A percentile compares a stretch with the other conserved stretches of the same genome.
phyloP scores from a whole-genome alignment of 305 asterid genomes.

The Fraxinus greggii region DNA sequence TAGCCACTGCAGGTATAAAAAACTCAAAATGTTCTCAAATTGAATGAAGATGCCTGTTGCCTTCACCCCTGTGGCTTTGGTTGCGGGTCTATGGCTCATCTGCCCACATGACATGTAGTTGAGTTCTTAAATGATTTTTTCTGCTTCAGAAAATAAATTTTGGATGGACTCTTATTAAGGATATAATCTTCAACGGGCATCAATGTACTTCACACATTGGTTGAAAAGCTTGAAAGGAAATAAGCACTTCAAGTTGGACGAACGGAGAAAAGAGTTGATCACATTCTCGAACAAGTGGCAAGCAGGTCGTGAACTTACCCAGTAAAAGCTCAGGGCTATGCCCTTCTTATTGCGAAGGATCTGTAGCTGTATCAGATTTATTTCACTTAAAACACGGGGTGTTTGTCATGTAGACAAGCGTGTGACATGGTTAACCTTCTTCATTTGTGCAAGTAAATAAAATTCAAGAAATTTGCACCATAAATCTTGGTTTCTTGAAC shows the following conservation, averaged over 20 bases:
- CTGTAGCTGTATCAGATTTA: slow-evolving; percentile 55
- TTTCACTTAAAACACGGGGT: slow-evolving; percentile 36
- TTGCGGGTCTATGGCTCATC: background rate
- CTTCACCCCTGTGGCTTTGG: background rate
- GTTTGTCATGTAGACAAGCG: background rate
- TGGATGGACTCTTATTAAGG: slow-evolving; percentile 70
- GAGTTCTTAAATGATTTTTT: background rate
- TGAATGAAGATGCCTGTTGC: background rate
- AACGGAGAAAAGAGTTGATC: slow-evolving; percentile 88
- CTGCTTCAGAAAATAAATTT: slow-evolving; percentile 70
- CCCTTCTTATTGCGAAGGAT: slow-evolving; percentile 55
- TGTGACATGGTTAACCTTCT: background rate
- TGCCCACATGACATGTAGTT: background rate
- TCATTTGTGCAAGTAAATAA: background rate
- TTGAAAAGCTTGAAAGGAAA: slow-evolving; percentile 54
- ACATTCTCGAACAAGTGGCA: slow-evolving; percentile 83
- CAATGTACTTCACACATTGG: slow-evolving; percentile 60
- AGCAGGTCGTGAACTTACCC: slow-evolving; percentile 60
- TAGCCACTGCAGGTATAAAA: background rate
- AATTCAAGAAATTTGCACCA: background rate
- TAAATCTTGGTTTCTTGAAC: background rate
- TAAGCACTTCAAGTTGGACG: slow-evolving; percentile 54
- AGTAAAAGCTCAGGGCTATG: slow-evolving; percentile 63
- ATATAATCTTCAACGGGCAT: slow-evolving; percentile 89
- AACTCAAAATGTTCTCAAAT: background rate